phyloP scores from a whole-genome alignment of 768 basidiomycete genomes.

The Thelephora ganbajun region DNA sequence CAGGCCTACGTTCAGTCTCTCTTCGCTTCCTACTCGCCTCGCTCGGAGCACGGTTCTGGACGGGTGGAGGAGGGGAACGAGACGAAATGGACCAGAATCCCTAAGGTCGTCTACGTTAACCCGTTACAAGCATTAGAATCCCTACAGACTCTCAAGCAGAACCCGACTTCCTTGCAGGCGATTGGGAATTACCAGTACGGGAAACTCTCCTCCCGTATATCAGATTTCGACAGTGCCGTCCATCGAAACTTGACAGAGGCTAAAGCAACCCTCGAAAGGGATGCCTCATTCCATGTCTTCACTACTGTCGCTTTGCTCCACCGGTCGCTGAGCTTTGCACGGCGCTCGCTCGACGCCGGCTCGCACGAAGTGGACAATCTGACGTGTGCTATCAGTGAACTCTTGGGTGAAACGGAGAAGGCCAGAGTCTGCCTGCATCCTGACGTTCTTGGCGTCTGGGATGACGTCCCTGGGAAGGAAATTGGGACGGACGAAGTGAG shows the following conservation, averaged over 20 bases:
- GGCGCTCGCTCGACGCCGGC: conserved; percentile 3
- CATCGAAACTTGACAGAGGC: conserved; percentile 10
- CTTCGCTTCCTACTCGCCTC: conserved; percentile 1
- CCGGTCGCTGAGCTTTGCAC: not conserved
- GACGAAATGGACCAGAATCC: conserved; percentile 15
- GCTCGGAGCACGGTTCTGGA: conserved; percentile 6
- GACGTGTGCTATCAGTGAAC: conserved; percentile 3
- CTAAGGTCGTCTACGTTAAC: conserved; percentile 35
- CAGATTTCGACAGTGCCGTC: conserved; percentile 30
- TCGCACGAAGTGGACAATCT: conserved; percentile 9
- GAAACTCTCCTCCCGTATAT: conserved; percentile 43
- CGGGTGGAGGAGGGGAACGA: conserved; percentile 8
- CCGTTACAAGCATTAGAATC: conserved; percentile 45
- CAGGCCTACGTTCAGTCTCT: not conserved
- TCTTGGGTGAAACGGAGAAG: conserved; percentile 12
- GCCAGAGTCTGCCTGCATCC: conserved; percentile 8
- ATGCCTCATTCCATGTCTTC: not conserved
- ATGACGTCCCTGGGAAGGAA: conserved; percentile 5
- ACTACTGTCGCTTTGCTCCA: not conserved
- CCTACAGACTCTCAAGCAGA: conserved; percentile 29
- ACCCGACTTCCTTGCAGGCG: conserved; percentile 30
- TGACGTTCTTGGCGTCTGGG: conserved; percentile 12
- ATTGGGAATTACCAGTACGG: conserved; percentile 56
- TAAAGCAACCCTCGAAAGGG: not conserved
- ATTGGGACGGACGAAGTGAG: conserved; percentile 8